Evolutionary conservation across 1,284 basidiomycete genomes (phyloP), one percentile per base, ranked within the genome.

Genomic region (Spongiforma sp.): DNA sequence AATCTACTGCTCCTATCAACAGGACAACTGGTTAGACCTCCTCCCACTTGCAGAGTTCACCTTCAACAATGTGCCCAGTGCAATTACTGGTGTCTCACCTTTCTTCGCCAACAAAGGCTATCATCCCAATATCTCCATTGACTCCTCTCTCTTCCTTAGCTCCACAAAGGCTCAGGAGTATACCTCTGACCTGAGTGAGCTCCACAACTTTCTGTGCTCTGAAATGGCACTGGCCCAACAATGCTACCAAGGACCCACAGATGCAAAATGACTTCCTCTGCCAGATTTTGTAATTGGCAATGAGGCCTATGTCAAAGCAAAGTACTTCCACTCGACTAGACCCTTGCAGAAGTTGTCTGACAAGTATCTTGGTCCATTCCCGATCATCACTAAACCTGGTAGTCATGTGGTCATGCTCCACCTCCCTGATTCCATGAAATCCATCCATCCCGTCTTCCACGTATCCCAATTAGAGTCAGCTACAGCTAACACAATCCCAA

Each of bases 321-420:
- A 60, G 26, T 59, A 48, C 32, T 55, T 63, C 39, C 32, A 32
- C 8, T 61, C 55, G 3, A 65, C 57, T 11, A 2, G 43, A 21
- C 57, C 56, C 9, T 65, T 72, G 5, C 67, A 72, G 63, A 78
- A 78, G 59, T 65, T 78, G 19, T 69, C 72, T 30, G 55, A 67
- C 28, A 67, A 64, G 19, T 61, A 61, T 30, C 50, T 71, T 5
- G 74, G 77, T 9, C 76, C 73, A 1, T 78, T 67, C 63, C 58
- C 43, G 6, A 63, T 78, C 33, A 60, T 60, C 15, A 30, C 41
- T 24, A 4, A 58, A 24, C 28, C 34, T 21, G 41, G 57, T 34
- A 46, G 8, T 24, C 24, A 46, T 33, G 32, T 43, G 5, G 19
- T 58, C 26, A 58, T 19, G 10, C 41, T 46, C 30, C 15, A 10